A percentile compares a stretch with the other conserved stretches of the same genome.
These are phyloP conservation scores for Termitomyces sp. DNA, from an alignment of 768 basidiomycete species.

Conservation along the genomic window DNA sequence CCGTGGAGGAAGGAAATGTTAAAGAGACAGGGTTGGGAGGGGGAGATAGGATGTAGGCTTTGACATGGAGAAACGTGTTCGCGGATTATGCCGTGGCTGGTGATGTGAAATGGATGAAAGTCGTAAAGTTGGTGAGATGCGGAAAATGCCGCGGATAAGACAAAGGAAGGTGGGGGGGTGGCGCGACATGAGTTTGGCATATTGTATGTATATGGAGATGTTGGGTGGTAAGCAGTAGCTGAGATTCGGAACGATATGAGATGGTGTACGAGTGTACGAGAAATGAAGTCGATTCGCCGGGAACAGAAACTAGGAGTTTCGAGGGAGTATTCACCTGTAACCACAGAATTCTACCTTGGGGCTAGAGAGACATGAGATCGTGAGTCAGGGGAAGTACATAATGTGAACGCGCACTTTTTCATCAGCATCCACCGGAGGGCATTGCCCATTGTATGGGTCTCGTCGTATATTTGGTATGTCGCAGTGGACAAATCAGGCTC, in stretches of 20 bases:
- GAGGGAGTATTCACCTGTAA: conserved; percentile 63
- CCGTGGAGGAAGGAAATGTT: not conserved
- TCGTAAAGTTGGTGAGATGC: not conserved
- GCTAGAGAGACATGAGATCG: conserved; percentile 36
- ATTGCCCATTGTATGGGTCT: conserved; percentile 96
- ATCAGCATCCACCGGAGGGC: conserved; percentile 96
- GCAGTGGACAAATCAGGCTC: conserved; percentile 80
- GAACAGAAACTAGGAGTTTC: conserved; percentile 3
- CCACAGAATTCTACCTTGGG: conserved; percentile 98
- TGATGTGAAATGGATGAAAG: not conserved
- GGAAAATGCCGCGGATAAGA: not conserved
- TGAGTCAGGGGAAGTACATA: not conserved
- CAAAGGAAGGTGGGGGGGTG: not conserved
- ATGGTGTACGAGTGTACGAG: not conserved
- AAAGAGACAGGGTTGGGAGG: not conserved
- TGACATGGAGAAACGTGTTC: conserved; percentile 2
- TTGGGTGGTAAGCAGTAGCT: too few species aligned
- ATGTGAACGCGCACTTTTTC: conserved; percentile 75
- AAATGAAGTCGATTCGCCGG: not conserved
- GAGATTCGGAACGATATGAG: not conserved
- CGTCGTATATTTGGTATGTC: conserved; percentile 89
- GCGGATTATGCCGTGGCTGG: not conserved
- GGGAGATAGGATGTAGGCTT: too few species aligned
- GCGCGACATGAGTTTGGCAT: not conserved
- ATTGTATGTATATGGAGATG: too few species aligned